A percentile compares a stretch with the other conserved stretches of the same genome.
Evolutionary conservation across 2,329 filamentous ascomycete genomes (phyloP).

Genomic region (Elsinoe fawcettii): DNA sequence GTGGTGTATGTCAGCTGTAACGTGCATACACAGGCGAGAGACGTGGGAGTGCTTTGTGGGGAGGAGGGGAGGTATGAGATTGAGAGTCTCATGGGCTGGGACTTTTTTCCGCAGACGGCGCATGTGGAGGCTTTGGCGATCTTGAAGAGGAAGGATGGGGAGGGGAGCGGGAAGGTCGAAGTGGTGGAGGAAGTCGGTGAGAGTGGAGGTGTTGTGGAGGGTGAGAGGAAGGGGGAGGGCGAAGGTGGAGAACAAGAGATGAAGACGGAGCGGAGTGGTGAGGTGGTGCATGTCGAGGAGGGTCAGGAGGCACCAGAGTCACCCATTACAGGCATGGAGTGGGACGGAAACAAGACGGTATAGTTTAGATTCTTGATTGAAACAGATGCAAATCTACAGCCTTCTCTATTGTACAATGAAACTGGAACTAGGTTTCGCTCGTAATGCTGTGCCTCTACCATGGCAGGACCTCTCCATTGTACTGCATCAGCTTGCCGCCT

Average conservation of each 20-base stretch:
- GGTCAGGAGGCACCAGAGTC: conserved; percentile 1
- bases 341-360: conserved; percentile 9
- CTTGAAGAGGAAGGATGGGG: conserved; percentile 36
- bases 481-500: conserved; percentile 6
- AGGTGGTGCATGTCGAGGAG: not conserved
- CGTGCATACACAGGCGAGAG: conserved; percentile 91
- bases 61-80: conserved; percentile 59
- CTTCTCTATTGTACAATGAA: too few relatives aligned
- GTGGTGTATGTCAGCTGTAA: conserved; percentile 96
- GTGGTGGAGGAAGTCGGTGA: not conserved
- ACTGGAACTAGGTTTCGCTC: too few relatives aligned
- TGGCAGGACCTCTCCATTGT: not conserved
- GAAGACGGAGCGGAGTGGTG: too few relatives aligned
- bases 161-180: not conserved
- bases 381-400: too few relatives aligned
- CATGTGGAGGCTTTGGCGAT: conserved; percentile 61
- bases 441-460: not conserved
- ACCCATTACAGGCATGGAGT: conserved; percentile 2
- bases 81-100: conserved; percentile 85
- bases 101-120: conserved; percentile 88
- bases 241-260: too few relatives aligned
- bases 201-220: not conserved
- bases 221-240: not conserved
- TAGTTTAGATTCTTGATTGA: not conserved
- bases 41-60: conserved; percentile 78